A percentile compares a stretch with the other conserved stretches of the same genome.
Evolutionary conservation across 768 basidiomycete genomes (phyloP).

Genomic region (Mycena epipterygia): DNA sequence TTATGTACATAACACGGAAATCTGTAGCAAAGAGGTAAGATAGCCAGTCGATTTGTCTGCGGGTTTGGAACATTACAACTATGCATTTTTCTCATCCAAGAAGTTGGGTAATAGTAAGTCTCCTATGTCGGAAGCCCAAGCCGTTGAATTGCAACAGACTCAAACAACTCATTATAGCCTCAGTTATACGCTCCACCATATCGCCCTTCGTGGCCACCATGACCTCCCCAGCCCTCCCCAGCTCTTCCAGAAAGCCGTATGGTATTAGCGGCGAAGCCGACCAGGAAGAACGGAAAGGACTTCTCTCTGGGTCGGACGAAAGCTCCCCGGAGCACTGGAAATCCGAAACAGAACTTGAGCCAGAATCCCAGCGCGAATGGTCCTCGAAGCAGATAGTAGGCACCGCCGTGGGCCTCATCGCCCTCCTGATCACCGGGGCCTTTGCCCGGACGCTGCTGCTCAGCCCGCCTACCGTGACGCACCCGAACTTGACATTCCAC

Average conservation of each 20-base stretch:
- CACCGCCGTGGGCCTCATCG: constrained; percentile 55
- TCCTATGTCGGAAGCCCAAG: too few species aligned
- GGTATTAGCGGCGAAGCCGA: neutral
- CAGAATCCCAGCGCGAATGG: constrained; percentile 43
- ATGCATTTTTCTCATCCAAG: too few species aligned
- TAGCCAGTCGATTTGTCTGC: too few species aligned
- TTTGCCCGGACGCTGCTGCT: constrained; percentile 55
- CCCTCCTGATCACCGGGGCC: constrained; percentile 58
- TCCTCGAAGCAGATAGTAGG: constrained; percentile 54
- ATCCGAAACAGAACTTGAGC: constrained; percentile 41
- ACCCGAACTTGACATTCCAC: constrained; percentile 51
- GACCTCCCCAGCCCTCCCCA: constrained; percentile 5
- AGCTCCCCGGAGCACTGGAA: constrained; percentile 40
- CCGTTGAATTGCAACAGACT: too few species aligned
- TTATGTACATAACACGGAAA: constrained; percentile 26
- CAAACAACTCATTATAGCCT: too few species aligned
- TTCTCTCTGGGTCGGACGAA: constrained; percentile 47
- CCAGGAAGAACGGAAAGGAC: constrained; percentile 56
- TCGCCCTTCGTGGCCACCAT: neutral
- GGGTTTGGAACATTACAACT: too few species aligned
- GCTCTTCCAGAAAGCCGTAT: constrained; percentile 4
- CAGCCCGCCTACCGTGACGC: constrained; percentile 36
- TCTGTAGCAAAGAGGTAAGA: constrained; percentile 15
- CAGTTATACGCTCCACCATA: neutral
- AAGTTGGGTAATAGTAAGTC: too few species aligned